These are phyloP conservation scores for Trifolium subterraneum DNA, from an alignment of 306 rosid species.

Conservation along the genomic window DNA sequence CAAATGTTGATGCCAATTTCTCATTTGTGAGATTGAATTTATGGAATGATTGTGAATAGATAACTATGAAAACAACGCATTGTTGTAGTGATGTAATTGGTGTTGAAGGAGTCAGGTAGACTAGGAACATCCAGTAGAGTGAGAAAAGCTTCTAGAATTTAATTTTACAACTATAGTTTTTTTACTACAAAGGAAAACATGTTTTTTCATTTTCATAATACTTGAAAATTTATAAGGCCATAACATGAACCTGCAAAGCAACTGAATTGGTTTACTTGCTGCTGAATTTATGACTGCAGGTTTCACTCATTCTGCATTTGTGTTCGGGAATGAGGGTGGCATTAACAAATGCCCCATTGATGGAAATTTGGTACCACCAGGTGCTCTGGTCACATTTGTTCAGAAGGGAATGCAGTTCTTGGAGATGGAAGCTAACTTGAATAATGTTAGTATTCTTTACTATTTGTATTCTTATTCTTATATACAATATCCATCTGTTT, in stretches of 20 bases:
- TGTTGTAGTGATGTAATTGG: not conserved
- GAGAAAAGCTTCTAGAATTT: not conserved
- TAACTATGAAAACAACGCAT: not conserved
- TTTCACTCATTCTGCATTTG: conserved; percentile 93
- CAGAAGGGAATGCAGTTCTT: conserved; percentile 96
- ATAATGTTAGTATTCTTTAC: conserved; percentile 72
- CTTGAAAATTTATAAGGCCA: conserved; percentile 5
- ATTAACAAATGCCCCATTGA: conserved; percentile 83
- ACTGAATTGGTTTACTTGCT: conserved; percentile 35
- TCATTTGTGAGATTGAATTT: conserved; percentile 5
- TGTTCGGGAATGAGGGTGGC: conserved; percentile 92
- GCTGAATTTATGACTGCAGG: conserved; percentile 54
- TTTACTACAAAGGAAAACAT: not conserved
- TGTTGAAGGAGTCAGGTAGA: not conserved
- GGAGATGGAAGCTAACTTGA: conserved; percentile 99
- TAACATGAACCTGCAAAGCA: conserved; percentile 14
- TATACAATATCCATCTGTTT: conserved; percentile 43
- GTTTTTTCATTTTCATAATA: conserved; percentile 32
- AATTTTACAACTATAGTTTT: not conserved
- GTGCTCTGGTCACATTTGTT: conserved; percentile 81
- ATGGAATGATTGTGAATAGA: conserved; percentile 11
- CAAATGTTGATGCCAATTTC: not conserved
- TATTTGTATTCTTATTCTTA: conserved; percentile 10
- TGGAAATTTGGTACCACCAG: conserved; percentile 89
- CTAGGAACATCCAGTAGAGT: conserved; percentile 16